Conservation (phyloP, 148 eudicot species). For the Oxyria digyna region DNA sequence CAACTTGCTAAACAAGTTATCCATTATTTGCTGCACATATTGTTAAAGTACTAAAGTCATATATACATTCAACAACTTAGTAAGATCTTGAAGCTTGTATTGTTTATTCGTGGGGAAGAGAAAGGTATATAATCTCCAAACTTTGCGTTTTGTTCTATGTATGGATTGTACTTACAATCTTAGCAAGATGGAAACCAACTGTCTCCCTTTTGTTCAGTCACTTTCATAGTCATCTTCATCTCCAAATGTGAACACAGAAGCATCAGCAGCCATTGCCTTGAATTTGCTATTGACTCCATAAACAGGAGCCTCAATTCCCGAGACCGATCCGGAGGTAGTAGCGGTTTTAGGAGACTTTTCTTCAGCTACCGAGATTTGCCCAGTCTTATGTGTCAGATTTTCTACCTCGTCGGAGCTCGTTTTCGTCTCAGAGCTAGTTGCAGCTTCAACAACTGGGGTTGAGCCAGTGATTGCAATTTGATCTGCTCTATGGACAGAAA, state of each 20-base stretch:
- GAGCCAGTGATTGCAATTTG: conserved; percentile 26
- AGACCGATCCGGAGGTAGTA: conserved; percentile 9
- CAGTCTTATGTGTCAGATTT: conserved; percentile 36
- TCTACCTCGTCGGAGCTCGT: conserved; percentile 26
- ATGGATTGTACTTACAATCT: not conserved
- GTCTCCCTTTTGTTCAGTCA: conserved; percentile 21
- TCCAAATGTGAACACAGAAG: conserved; percentile 79
- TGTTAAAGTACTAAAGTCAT: not conserved
- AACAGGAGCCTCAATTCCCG: conserved; percentile 20
- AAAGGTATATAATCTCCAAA: not conserved
- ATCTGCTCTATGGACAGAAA: conserved; percentile 21
- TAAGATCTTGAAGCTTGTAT: not conserved
- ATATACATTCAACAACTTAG: not conserved
- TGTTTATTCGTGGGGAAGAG: not conserved
- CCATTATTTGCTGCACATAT: not conserved
- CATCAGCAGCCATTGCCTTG: conserved; percentile 98
- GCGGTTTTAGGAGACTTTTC: conserved; percentile 18
- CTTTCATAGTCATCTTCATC: conserved; percentile 46
- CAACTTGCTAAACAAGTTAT: not conserved
- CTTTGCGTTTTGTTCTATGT: not conserved
- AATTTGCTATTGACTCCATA: conserved; percentile 66
- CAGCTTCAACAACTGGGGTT: conserved; percentile 24
- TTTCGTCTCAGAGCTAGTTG: conserved; percentile 21
- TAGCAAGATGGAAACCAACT: not conserved
- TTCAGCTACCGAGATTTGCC: conserved; percentile 38